A percentile compares a stretch with the other conserved stretches of the same genome.
phyloP scores from a whole-genome alignment of 1,284 basidiomycete genomes.

The Schizophyllum amplum region DNA sequence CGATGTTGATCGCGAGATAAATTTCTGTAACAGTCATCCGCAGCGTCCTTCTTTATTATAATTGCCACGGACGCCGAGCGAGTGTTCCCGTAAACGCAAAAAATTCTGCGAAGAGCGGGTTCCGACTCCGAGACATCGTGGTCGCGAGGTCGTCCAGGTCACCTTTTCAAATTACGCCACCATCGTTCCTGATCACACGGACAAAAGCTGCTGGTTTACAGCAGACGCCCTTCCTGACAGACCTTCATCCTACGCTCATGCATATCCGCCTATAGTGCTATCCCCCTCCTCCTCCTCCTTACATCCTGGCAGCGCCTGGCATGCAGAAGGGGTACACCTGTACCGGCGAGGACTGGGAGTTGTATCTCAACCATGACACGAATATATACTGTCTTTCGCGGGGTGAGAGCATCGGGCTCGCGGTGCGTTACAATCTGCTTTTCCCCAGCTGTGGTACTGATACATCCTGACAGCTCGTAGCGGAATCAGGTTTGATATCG shows the following conservation, averaged over 20 bases:
- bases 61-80: neutral
- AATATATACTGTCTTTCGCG: conserved; percentile 19
- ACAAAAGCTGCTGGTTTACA: neutral
- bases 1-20: neutral
- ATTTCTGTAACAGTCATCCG: no score
- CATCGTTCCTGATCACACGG: neutral
- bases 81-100: neutral
- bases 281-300: neutral
- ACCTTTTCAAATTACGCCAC: neutral
- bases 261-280: neutral
- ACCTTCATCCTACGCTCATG: neutral
- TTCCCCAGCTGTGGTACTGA: neutral
- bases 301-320: neutral
- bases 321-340: conserved; percentile 8
- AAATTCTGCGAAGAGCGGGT: neutral
- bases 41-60: no score
- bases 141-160: neutral
- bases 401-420: conserved; percentile 20
- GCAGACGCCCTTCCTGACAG: neutral
- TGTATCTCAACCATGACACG: conserved; percentile 2
- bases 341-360: conserved; percentile 1
- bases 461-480: conserved; percentile 14
- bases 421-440: conserved; percentile 14
- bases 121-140: neutral
- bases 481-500: conserved; percentile 22